Conservation (phyloP, 1,139 yeast genomes). For the Lipomyces yarrowii region DNA sequence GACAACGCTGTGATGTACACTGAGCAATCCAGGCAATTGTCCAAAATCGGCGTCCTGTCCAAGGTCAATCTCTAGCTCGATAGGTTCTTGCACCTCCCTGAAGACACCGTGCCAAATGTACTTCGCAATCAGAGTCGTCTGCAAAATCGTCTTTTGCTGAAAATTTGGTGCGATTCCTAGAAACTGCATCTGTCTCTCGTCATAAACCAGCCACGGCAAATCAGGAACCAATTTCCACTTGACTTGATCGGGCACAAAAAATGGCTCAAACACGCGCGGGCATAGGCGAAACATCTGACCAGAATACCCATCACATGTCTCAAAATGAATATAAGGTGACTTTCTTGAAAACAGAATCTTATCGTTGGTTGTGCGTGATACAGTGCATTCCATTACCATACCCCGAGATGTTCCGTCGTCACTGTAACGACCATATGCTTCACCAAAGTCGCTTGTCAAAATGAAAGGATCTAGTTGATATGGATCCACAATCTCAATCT, state of each 20-base stretch:
- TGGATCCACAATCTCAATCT: constrained; percentile 5
- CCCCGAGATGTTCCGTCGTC: constrained; percentile 13
- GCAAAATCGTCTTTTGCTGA: constrained; percentile 13
- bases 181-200: constrained; percentile 5
- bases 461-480: constrained; percentile 17
- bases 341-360: constrained; percentile 6
- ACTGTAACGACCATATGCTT: constrained; percentile 8
- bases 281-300: constrained; percentile 12
- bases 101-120: constrained; percentile 20
- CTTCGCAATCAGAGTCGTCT: constrained; percentile 11
- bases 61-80: constrained; percentile 15
- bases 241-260: constrained; percentile 15
- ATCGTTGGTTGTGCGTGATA: constrained; percentile 2
- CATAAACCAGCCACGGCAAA: constrained; percentile 20
- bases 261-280: constrained; percentile 21
- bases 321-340: constrained; percentile 16
- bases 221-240: constrained; percentile 16
- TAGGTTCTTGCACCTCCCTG: constrained; percentile 18
- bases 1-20: background rate
- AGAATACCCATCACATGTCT: constrained; percentile 10
- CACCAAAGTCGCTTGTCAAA: constrained; percentile 16
- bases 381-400: constrained; percentile 15
- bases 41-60: constrained; percentile 14
- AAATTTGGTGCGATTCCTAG: constrained; percentile 20
- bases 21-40: constrained; percentile 11